Percentiles rank a stretch among this genome's conserved stretches.
These are phyloP conservation scores for Geosmithia flava DNA, from an alignment of 2,329 filamentous ascomycete genomes.

Conservation along the genomic window DNA sequence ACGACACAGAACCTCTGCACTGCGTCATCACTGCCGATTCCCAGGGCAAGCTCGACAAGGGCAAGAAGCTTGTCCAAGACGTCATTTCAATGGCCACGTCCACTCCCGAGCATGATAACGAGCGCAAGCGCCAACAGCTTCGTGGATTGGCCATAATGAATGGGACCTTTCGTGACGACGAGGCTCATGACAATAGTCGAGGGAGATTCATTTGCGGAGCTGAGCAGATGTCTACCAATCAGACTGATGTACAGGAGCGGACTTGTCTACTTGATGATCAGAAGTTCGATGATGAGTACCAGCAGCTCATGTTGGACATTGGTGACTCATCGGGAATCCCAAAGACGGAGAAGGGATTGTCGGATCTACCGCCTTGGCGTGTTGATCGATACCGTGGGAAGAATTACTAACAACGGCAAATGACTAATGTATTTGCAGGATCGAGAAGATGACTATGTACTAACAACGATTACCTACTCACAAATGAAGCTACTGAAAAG, in stretches of 20 bases:
- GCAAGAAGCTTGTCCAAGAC: conserved; percentile 64
- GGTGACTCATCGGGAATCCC: background rate
- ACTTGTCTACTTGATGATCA: too few relatives aligned
- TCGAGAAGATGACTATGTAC: too few relatives aligned
- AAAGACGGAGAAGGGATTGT: background rate
- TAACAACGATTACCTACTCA: too few relatives aligned
- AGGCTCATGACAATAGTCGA: too few relatives aligned
- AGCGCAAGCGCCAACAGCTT: conserved; percentile 68
- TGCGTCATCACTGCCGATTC: conserved; percentile 74
- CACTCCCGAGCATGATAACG: conserved; percentile 67
- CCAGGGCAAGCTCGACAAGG: conserved; percentile 64
- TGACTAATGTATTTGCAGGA: too few relatives aligned
- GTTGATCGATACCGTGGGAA: background rate
- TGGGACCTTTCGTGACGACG: conserved; percentile 70
- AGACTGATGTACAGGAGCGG: too few relatives aligned
- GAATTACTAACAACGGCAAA: background rate
- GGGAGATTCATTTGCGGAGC: too few relatives aligned
- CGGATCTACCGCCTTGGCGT: background rate
- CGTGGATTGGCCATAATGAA: conserved; percentile 69
- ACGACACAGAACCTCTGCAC: conserved; percentile 69
- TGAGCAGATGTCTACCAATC: too few relatives aligned
- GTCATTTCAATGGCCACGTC: conserved; percentile 70
- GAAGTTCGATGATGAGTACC: too few relatives aligned
- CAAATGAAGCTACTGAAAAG: too few relatives aligned
- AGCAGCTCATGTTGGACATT: background rate